These are phyloP conservation scores for cucumber (Cucumis sativus) DNA, from an alignment of 306 rosid species.

Conservation along the genomic window Cucumber_9930_V3 NC_026659.2:14116001-14116500, in stretches of 20 bases:
- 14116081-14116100: conserved; percentile 59
- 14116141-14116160: conserved; percentile 64
- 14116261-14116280: conserved; percentile 40
- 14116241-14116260: conserved; percentile 9
- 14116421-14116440: conserved; percentile 29
- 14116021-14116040: conserved; percentile 46
- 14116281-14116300: conserved; percentile 41
- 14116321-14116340: conserved; percentile 50
- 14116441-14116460: conserved; percentile 53
- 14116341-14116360: conserved; percentile 14
- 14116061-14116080: conserved; percentile 63
- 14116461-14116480: conserved; percentile 11
- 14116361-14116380: conserved; percentile 10
- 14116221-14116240: not conserved
- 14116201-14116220: not conserved
- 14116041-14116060: conserved; percentile 84
- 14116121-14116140: conserved; percentile 65
- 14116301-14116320: conserved; percentile 72
- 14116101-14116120: conserved; percentile 54
- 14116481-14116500: not conserved
- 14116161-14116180: conserved; percentile 32
- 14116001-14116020: not conserved
- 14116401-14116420: conserved; percentile 20
- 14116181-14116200: not conserved
- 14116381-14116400: conserved; percentile 10